phyloP scores from a whole-genome alignment of 2,329 filamentous ascomycete genomes.

The Fusarium sp. region DNA sequence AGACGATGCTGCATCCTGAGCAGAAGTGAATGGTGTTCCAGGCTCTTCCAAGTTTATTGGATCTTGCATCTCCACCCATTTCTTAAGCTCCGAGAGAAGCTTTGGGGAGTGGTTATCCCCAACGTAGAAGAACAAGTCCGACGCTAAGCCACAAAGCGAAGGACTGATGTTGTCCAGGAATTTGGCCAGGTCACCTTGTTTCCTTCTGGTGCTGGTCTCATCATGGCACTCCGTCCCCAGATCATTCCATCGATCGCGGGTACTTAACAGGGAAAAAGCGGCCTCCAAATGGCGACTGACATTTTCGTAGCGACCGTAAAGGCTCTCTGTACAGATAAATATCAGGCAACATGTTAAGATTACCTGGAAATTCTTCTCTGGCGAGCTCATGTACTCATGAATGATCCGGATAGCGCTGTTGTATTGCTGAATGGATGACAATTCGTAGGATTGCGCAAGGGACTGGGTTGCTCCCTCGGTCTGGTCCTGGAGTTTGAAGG shows the following conservation, averaged over 20 bases:
- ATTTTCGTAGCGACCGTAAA: conserved; percentile 10
- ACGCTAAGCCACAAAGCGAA: conserved; percentile 7
- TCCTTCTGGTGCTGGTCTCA: neutral
- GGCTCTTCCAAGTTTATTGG: neutral
- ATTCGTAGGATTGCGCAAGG: conserved; percentile 11
- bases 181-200: neutral
- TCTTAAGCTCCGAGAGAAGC: neutral
- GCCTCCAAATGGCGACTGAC: conserved; percentile 18
- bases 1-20: conserved; percentile 8
- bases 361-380: conserved; percentile 1
- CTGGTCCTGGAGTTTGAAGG: conserved; percentile 15
- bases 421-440: conserved; percentile 15
- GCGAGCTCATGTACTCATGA: conserved; percentile 13
- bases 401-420: conserved; percentile 15
- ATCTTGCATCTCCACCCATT: conserved; percentile 10
- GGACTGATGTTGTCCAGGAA: conserved; percentile 28
- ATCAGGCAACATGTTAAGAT: conserved; percentile 26
- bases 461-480: neutral
- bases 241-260: neutral
- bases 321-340: conserved; percentile 27
- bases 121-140: conserved; percentile 15
- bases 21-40: conserved; percentile 9
- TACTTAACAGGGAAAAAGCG: neutral
- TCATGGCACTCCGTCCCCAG: neutral
- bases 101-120: conserved; percentile 9